phyloP scores from a whole-genome alignment of 83 land plant species.

The Diphasiastrum complanatum region DNA sequence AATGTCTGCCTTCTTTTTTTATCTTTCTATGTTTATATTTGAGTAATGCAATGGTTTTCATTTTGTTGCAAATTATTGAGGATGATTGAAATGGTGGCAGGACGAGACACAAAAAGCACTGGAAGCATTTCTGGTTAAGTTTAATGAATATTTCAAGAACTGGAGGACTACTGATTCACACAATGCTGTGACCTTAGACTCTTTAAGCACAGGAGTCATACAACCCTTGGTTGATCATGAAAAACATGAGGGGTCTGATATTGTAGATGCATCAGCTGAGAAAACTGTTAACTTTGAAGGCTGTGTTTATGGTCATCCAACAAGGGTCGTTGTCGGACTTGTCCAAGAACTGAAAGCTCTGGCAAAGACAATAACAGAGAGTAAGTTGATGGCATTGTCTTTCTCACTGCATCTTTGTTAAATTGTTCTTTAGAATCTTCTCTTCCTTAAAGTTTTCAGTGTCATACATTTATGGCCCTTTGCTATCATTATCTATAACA shows the following conservation, averaged over 20 bases:
- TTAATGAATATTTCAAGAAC: slow-evolving; percentile 43
- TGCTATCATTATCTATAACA: no score
- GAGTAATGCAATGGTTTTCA: background rate
- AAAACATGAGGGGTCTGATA: slow-evolving; percentile 12
- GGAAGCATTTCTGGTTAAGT: slow-evolving; percentile 59
- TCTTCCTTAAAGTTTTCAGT: background rate
- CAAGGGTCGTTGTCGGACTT: slow-evolving; percentile 52
- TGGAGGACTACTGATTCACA: slow-evolving; percentile 51
- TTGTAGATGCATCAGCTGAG: slow-evolving; percentile 7
- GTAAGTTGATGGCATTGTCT: slow-evolving; percentile 39
- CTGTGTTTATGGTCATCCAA: slow-evolving; percentile 78
- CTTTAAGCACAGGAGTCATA: background rate
- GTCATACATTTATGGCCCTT: no score
- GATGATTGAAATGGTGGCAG: slow-evolving; percentile 31
- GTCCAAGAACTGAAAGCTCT: slow-evolving; percentile 45
- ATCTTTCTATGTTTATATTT: background rate
- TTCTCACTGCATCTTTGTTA: background rate
- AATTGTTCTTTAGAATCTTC: background rate
- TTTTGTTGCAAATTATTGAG: background rate
- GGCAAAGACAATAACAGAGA: slow-evolving; percentile 36
- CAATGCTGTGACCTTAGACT: slow-evolving; percentile 6
- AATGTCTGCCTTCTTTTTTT: background rate
- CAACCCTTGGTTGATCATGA: slow-evolving; percentile 9
- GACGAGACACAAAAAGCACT: slow-evolving; percentile 59
- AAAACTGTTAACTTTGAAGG: slow-evolving; percentile 43